Conservation (phyloP, 176 grass and related monocot species). For the Zea mays region Zm-B73-REFERENCE-NAM-5.0 NC_050103.1:11322501-11323000, state of each 20-base stretch:
- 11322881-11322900: constrained; percentile 81
- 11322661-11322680: constrained; percentile 86
- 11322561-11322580: constrained; percentile 93
- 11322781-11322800: constrained; percentile 80
- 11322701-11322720: constrained; percentile 84
- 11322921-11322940: constrained; percentile 90
- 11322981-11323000: constrained; percentile 22
- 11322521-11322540: constrained; percentile 1
- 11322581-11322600: constrained; percentile 89
- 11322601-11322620: constrained; percentile 78
- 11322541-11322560: constrained; percentile 57
- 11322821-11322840: constrained; percentile 90
- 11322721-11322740: constrained; percentile 81
- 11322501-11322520: constrained; percentile 23
- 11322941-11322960: constrained; percentile 39
- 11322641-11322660: constrained; percentile 77
- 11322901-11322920: constrained; percentile 88
- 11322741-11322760: constrained; percentile 98
- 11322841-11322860: constrained; percentile 84
- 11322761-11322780: constrained; percentile 89
- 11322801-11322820: constrained; percentile 86
- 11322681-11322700: constrained; percentile 62
- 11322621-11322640: constrained; percentile 70
- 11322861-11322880: constrained; percentile 97
- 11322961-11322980: constrained; percentile 15